A percentile compares a stretch with the other conserved stretches of the same genome.
Evolutionary conservation across 441 rosid genomes (phyloP).

Genomic region (Aleurites moluccanus): DNA sequence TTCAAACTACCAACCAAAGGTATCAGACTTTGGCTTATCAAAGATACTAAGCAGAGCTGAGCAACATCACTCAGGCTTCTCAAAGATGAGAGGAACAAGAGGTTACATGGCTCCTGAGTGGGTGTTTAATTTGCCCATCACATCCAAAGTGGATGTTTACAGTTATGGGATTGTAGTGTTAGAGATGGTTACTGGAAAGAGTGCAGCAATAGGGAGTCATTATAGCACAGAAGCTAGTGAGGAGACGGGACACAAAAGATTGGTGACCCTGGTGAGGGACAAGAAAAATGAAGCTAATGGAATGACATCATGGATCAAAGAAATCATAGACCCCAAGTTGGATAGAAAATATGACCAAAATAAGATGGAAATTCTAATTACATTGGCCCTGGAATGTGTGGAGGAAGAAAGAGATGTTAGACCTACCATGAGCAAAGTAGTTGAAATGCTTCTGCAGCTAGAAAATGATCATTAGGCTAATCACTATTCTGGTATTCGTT

Average conservation of each 20-base stretch:
- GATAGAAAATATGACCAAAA: not conserved
- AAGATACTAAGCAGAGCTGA: conserved; percentile 16
- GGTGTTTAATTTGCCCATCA: conserved; percentile 18
- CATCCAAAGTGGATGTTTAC: conserved; percentile 18
- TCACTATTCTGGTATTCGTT: no score
- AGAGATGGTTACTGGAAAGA: not conserved
- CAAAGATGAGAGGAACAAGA: conserved; percentile 29
- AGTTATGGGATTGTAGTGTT: not conserved
- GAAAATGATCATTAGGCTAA: no score
- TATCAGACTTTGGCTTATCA: conserved; percentile 31
- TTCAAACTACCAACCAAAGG: conserved; percentile 19
- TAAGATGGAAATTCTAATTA: not conserved
- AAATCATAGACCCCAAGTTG: not conserved
- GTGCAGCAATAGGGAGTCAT: not conserved
- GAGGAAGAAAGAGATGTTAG: not conserved
- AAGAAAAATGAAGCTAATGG: no score
- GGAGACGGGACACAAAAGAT: not conserved
- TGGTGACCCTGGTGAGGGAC: not conserved
- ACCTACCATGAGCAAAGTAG: not conserved
- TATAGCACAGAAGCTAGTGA: no score
- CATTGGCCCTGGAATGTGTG: not conserved
- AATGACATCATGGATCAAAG: not conserved
- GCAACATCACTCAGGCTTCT: not conserved
- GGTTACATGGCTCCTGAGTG: conserved; percentile 39
- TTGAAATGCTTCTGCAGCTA: not conserved